phyloP scores from a whole-genome alignment of 2,329 filamentous ascomycete species.

The Biscogniauxia mediterranea region DNA sequence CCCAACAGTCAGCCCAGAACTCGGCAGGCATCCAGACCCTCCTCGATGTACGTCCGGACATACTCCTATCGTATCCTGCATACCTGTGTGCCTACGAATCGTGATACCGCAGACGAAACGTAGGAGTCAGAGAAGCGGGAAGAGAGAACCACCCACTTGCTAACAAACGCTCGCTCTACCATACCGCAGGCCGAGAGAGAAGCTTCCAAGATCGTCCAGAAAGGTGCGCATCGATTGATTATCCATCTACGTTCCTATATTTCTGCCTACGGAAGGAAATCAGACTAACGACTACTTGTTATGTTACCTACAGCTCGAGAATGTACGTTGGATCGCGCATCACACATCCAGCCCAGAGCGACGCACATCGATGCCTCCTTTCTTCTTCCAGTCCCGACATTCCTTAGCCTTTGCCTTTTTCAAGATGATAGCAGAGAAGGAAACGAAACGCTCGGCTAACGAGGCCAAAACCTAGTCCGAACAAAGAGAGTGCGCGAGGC shows the following conservation, averaged over 20 bases:
- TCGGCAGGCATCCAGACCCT: conserved; percentile 97
- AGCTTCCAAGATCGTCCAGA: conserved; percentile 98
- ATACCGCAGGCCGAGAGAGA: conserved; percentile 82
- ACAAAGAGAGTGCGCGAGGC: conserved; percentile 98
- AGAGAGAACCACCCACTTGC: neutral
- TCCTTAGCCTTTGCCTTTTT: conserved; percentile 1
- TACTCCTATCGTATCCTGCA: no score
- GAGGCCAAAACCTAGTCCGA: conserved; percentile 52
- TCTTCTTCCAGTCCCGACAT: neutral
- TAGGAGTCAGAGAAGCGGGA: neutral
- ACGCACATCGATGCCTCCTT: neutral
- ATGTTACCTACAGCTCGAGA: conserved; percentile 65
- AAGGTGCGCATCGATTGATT: conserved; percentile 59
- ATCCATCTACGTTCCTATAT: conserved; percentile 12
- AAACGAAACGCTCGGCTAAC: neutral
- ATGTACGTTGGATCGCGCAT: conserved; percentile 57
- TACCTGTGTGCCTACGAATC: neutral
- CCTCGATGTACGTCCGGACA: conserved; percentile 85
- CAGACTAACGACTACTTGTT: conserved; percentile 30
- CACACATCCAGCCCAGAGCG: neutral
- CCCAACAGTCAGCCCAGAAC: conserved; percentile 86
- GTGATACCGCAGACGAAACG: neutral
- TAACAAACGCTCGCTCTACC: conserved; percentile 7
- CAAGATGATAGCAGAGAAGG: conserved; percentile 17
- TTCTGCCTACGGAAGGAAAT: conserved; percentile 8